Evolutionary conservation across 2,329 filamentous ascomycete genomes (phyloP).

Genomic region (Diaporthe longicolla): DNA sequence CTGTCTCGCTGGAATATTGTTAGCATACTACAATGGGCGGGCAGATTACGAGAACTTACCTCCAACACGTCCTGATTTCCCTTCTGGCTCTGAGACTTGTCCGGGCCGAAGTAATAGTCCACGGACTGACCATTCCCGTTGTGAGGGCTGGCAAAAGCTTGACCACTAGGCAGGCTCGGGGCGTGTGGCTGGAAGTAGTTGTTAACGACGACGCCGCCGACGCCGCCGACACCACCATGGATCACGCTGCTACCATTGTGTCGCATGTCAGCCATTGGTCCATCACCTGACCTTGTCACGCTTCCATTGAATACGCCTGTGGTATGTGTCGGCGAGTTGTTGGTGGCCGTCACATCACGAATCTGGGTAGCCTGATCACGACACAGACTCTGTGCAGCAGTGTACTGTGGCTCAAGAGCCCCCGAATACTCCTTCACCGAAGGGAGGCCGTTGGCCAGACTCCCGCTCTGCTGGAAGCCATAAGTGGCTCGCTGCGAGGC

Average conservation of each 20-base stretch:
- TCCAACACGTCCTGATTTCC: accelerated
- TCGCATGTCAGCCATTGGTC: no score
- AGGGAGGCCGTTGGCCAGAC: background rate
- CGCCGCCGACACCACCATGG: background rate
- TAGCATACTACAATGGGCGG: background rate
- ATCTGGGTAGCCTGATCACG: no score
- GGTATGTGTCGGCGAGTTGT: no score
- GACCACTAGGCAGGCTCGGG: background rate
- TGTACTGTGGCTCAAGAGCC: background rate
- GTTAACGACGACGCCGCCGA: background rate
- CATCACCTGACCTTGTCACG: background rate
- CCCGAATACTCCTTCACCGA: background rate
- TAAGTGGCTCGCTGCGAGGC: background rate
- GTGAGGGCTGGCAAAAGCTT: no score
- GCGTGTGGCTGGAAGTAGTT: background rate
- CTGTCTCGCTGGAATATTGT: background rate
- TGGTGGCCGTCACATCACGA: no score
- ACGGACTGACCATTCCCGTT: background rate
- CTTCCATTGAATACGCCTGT: no score
- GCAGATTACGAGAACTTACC: background rate
- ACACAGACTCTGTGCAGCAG: no score
- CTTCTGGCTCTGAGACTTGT: background rate
- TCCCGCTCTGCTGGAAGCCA: accelerated
- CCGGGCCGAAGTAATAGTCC: background rate
- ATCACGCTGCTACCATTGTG: background rate